A percentile compares a stretch with the other conserved stretches of the same genome.
Conservation (phyloP, 768 basidiomycete species). For the Coprinopsis cinerea region DNA sequence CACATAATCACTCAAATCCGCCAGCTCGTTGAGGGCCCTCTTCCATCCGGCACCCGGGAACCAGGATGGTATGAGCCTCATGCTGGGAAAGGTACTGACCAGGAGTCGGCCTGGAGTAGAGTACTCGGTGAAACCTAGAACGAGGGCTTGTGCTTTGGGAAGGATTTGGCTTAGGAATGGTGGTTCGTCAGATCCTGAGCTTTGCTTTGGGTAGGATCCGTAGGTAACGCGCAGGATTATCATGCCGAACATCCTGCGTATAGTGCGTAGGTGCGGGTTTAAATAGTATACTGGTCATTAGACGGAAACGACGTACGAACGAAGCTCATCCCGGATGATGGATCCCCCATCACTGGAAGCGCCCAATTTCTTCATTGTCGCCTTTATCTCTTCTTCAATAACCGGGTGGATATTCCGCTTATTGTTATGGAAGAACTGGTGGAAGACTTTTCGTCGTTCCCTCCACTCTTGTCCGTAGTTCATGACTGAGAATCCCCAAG, state of each 20-base stretch:
- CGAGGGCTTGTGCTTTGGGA: not conserved
- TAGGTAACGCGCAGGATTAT: constrained; percentile 11
- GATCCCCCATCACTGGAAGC: too few relatives aligned
- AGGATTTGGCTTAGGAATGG: too few relatives aligned
- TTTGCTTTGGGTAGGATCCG: not conserved
- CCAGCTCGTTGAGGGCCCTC: not conserved
- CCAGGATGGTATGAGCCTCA: constrained; percentile 7
- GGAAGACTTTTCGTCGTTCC: constrained; percentile 21
- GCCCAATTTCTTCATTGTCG: not conserved
- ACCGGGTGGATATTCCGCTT: constrained; percentile 18
- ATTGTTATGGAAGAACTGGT: constrained; percentile 20
- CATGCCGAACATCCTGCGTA: too few relatives aligned
- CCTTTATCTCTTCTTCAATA: constrained; percentile 19
- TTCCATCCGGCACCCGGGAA: constrained; percentile 10
- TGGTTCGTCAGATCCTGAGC: too few relatives aligned
- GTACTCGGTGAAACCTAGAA: not conserved
- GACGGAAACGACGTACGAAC: too few relatives aligned
- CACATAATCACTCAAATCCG: not conserved
- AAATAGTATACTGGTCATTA: too few relatives aligned
- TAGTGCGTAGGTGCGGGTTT: too few relatives aligned
- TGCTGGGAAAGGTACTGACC: constrained; percentile 2
- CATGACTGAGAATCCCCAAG: constrained; percentile 20
- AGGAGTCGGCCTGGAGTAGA: constrained; percentile 5
- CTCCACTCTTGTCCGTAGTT: constrained; percentile 25
- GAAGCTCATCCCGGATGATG: too few relatives aligned